Conservation (phyloP, 257 asterid genomes). For the Solanum peruvianum region DNA sequence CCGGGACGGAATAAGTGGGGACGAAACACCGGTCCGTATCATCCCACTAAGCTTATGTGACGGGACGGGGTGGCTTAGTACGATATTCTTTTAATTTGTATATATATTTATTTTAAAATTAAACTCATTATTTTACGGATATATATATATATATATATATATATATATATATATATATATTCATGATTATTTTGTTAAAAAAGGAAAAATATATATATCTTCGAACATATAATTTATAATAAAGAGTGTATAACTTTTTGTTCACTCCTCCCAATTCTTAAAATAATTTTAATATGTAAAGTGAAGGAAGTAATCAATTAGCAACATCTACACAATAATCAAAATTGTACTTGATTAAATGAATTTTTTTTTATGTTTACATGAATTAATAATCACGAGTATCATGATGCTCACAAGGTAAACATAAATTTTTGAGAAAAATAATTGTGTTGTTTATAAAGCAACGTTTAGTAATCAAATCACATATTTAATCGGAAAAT, state of each 20-base stretch:
- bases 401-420: background rate
- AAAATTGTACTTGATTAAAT: background rate
- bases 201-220: background rate
- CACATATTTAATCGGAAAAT: background rate
- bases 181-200: background rate
- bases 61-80: background rate
- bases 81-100: no score
- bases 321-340: background rate
- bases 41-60: background rate
- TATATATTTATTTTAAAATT: no score
- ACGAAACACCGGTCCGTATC: background rate
- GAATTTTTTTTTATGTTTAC: background rate
- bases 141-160: background rate
- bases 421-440: background rate
- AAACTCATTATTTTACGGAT: background rate
- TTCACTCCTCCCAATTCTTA: background rate
- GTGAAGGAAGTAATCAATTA: background rate
- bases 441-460: background rate
- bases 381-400: background rate
- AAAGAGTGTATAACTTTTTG: background rate
- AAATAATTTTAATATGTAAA: background rate
- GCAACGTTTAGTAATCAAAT: background rate
- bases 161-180: no score
- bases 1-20: background rate
- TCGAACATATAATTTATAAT: background rate